A percentile compares a stretch with the other conserved stretches of the same genome.
These are phyloP conservation scores for Telfairia occidentalis DNA, from an alignment of 331 rosid genomes.

Conservation along the genomic window DNA sequence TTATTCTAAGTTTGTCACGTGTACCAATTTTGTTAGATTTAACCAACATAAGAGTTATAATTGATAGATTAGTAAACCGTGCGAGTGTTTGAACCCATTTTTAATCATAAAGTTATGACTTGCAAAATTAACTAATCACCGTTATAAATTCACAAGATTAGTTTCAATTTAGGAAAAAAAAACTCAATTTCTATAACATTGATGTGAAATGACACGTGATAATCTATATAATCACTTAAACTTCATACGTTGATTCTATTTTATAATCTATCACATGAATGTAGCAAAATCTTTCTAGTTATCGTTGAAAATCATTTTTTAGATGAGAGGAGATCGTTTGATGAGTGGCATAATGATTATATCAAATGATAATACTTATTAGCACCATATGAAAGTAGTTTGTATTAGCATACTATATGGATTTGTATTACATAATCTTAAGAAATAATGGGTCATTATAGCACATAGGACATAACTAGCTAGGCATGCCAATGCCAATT, in stretches of 20 bases:
- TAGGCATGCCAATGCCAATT: neutral
- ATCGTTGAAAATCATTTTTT: neutral
- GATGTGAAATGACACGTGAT: neutral
- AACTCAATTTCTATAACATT: neutral
- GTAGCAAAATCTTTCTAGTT: neutral
- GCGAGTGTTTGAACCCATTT: too few species aligned
- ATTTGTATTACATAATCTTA: neutral
- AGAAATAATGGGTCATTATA: conserved; percentile 4
- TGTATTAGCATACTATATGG: neutral
- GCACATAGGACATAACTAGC: neutral
- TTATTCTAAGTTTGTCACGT: too few species aligned
- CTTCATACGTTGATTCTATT: neutral
- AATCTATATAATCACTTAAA: neutral
- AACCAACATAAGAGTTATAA: too few species aligned
- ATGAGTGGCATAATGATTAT: conserved; percentile 4
- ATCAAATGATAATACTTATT: neutral
- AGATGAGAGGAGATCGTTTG: neutral
- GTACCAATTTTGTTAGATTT: too few species aligned
- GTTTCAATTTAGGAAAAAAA: too few species aligned
- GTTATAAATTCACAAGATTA: too few species aligned
- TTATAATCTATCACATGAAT: neutral
- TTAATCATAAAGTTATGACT: too few species aligned
- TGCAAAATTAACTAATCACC: neutral
- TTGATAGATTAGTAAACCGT: too few species aligned
- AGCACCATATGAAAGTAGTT: neutral